Conservation (phyloP, 2,329 filamentous ascomycete species). For the Exophiala bonariae region DNA sequence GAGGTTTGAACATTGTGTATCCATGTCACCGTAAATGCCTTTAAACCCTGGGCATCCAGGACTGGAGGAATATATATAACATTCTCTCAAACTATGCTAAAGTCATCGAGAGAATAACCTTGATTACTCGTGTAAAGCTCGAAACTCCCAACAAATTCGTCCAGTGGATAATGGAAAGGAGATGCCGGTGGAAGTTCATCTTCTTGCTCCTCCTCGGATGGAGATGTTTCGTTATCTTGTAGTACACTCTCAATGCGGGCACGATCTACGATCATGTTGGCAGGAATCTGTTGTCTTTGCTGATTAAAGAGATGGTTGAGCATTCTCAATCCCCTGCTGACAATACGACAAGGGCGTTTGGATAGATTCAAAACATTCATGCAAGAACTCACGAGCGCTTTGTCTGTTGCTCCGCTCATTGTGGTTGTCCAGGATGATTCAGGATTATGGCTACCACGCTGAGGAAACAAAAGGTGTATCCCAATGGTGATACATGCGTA, state of each 20-base stretch:
- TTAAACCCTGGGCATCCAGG: too few species aligned
- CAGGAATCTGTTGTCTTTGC: neutral
- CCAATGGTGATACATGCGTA: too few species aligned
- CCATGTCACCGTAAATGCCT: too few species aligned
- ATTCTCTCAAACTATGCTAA: too few species aligned
- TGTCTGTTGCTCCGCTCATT: too few species aligned
- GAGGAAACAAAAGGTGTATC: too few species aligned
- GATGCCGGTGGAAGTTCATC: slow-evolving; percentile 1
- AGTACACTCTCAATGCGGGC: neutral
- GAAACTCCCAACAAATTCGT: slow-evolving; percentile 4
- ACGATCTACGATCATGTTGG: slow-evolving; percentile 4
- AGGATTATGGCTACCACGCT: too few species aligned
- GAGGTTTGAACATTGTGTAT: too few species aligned
- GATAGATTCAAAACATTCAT: too few species aligned
- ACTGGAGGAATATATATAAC: too few species aligned
- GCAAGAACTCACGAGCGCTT: too few species aligned
- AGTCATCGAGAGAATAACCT: neutral
- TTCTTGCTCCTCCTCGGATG: neutral
- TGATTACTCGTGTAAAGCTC: slow-evolving; percentile 3
- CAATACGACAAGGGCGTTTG: neutral
- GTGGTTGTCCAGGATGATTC: too few species aligned
- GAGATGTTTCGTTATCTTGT: slow-evolving; percentile 2
- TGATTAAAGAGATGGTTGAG: slow-evolving; percentile 2
- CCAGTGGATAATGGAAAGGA: neutral
- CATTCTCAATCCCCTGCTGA: neutral